Percentiles rank a stretch among this genome's conserved stretches.
Conservation (phyloP, 441 rosid genomes). For the Populus trichocarpa region DNA sequence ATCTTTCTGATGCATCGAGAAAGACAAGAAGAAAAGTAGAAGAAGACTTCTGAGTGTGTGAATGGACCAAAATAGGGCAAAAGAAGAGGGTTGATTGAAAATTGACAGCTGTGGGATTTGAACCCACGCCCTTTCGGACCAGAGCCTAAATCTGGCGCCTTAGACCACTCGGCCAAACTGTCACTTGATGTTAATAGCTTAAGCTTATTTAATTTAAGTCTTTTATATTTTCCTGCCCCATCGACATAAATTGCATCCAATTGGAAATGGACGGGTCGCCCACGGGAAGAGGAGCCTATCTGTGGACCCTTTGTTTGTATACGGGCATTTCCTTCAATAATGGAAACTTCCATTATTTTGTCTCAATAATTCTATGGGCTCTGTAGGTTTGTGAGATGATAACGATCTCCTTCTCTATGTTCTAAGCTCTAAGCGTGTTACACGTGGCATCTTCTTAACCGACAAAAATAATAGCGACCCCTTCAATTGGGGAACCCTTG, state of each 20-base stretch:
- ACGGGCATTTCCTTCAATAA: background rate
- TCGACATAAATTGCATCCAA: background rate
- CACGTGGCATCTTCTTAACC: too few species aligned
- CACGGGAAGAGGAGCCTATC: background rate
- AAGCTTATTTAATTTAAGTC: too few species aligned
- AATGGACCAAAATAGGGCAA: too few species aligned
- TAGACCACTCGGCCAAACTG: constrained; percentile 99
- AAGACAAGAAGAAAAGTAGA: too few species aligned
- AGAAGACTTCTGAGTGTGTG: too few species aligned
- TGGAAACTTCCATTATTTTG: background rate
- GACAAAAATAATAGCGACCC: too few species aligned
- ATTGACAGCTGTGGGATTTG: constrained; percentile 95
- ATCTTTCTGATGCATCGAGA: too few species aligned
- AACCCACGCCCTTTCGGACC: constrained; percentile 99
- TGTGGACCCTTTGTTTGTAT: background rate
- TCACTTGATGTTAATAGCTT: constrained; percentile 6
- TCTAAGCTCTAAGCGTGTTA: too few species aligned
- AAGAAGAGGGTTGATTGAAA: too few species aligned
- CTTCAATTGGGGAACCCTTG: too few species aligned
- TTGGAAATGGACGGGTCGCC: background rate
- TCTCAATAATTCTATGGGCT: background rate
- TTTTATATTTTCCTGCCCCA: too few species aligned
- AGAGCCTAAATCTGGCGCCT: constrained; percentile 99
- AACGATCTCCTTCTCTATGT: too few species aligned
- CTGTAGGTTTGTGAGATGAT: background rate